A percentile compares a stretch with the other conserved stretches of the same genome.
These are phyloP conservation scores for Kwoniella mangroviensis DNA, from an alignment of 768 basidiomycete species.

Conservation along the genomic window DNA sequence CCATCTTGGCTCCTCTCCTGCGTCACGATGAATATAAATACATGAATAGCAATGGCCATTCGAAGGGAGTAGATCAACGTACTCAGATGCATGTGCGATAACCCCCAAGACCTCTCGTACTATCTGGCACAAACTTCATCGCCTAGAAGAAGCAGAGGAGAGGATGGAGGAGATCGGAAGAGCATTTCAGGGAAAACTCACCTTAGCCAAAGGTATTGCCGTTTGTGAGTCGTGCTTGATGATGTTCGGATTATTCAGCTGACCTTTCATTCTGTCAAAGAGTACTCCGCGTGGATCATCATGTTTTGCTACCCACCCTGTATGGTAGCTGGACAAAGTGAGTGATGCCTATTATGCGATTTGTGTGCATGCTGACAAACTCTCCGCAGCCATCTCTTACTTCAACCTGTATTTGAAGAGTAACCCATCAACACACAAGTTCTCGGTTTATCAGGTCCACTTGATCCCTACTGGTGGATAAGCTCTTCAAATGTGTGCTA, in stretches of 20 bases:
- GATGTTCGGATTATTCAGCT: not conserved
- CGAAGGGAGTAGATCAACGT: too few species aligned
- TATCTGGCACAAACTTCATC: constrained; percentile 15
- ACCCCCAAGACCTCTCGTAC: constrained; percentile 4
- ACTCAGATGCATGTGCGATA: too few species aligned
- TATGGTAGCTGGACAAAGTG: not conserved
- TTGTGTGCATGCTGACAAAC: not conserved
- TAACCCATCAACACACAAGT: constrained; percentile 5
- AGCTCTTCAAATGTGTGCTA: constrained; percentile 5
- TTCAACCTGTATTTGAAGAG: constrained; percentile 22
- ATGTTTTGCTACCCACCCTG: constrained; percentile 9
- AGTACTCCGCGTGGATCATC: constrained; percentile 13
- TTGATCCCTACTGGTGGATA: constrained; percentile 16
- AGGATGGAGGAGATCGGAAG: constrained; percentile 11
- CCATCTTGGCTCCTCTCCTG: too few species aligned
- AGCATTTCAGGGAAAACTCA: constrained; percentile 11
- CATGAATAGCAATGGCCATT: too few species aligned
- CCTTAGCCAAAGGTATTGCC: constrained; percentile 1
- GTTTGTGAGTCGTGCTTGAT: not conserved
- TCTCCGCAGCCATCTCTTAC: constrained; percentile 8
- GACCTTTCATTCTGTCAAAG: constrained; percentile 8
- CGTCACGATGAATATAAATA: too few species aligned
- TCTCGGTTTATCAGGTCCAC: constrained; percentile 8
- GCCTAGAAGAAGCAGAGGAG: constrained; percentile 6
- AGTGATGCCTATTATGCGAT: not conserved